Conservation (phyloP, 1,284 basidiomycete genomes). For the Tausonia pullulans region DNA sequence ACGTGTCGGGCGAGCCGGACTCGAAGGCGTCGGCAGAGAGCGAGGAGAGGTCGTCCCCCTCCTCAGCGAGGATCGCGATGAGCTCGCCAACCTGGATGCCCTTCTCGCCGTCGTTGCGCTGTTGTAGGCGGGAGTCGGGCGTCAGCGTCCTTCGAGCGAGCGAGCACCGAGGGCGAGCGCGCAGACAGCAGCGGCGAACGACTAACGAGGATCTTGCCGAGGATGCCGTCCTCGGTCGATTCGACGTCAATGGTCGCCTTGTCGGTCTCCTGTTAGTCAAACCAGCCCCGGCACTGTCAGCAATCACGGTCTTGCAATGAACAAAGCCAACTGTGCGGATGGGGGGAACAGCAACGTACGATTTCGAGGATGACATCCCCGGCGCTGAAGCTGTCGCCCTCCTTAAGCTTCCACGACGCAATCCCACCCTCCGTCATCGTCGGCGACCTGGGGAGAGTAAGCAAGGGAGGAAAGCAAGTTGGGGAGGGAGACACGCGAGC, state of each 20-base stretch:
- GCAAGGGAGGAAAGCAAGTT: neutral
- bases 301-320: too few relatives aligned
- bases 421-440: conserved; percentile 98
- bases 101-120: conserved; percentile 73
- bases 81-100: conserved; percentile 74
- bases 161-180: neutral
- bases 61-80: conserved; percentile 89
- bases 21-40: conserved; percentile 46
- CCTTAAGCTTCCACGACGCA: conserved; percentile 79
- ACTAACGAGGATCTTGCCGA: conserved; percentile 79
- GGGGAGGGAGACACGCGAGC: too few relatives aligned
- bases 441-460: conserved; percentile 61
- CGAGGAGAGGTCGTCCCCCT: conserved; percentile 86
- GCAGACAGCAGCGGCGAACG: neutral
- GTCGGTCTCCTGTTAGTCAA: conserved; percentile 72
- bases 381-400: conserved; percentile 69
- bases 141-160: neutral
- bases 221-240: conserved; percentile 86
- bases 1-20: conserved; percentile 17
- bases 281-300: too few relatives aligned
- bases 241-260: conserved; percentile 99
- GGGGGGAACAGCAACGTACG: conserved; percentile 42
- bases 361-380: conserved; percentile 92
- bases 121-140: neutral
- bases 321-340: too few relatives aligned